phyloP scores from a whole-genome alignment of 1,139 yeast genomes.

The Yamadazyma atmosphaerica region DNA sequence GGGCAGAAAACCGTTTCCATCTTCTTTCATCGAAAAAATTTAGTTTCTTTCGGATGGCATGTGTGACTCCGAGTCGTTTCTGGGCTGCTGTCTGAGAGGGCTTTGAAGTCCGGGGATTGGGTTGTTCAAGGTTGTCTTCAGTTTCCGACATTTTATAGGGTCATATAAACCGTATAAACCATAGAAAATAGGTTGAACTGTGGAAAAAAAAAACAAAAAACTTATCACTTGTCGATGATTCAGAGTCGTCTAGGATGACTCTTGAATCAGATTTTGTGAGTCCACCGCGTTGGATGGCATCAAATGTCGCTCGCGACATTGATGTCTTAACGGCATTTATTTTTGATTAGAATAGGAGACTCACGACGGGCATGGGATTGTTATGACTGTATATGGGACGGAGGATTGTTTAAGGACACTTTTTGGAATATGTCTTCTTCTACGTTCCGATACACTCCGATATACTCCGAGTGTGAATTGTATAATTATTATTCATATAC shows the following conservation, averaged over 20 bases:
- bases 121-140: not conserved
- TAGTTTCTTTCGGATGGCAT: slow-evolving; percentile 68
- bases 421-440: too few species aligned
- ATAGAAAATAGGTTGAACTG: not conserved
- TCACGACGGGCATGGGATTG: too few species aligned
- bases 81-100: not conserved
- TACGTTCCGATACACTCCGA: too few species aligned
- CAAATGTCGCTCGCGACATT: not conserved
- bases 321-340: not conserved
- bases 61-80: slow-evolving; percentile 64
- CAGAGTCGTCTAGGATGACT: not conserved
- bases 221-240: too few species aligned
- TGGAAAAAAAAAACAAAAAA: too few species aligned
- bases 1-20: slow-evolving; percentile 88
- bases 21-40: slow-evolving; percentile 75
- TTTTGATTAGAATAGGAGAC: too few species aligned
- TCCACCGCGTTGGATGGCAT: slow-evolving; percentile 9
- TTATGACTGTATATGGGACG: too few species aligned
- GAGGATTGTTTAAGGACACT: too few species aligned
- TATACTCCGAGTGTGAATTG: too few species aligned
- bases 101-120: not conserved
- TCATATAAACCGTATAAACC: not conserved
- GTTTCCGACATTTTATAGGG: not conserved
- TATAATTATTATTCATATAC: too few species aligned
- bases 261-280: slow-evolving; percentile 4